phyloP scores from a whole-genome alignment of 2,329 filamentous ascomycete genomes.

The Peltaster fructicola region DNA sequence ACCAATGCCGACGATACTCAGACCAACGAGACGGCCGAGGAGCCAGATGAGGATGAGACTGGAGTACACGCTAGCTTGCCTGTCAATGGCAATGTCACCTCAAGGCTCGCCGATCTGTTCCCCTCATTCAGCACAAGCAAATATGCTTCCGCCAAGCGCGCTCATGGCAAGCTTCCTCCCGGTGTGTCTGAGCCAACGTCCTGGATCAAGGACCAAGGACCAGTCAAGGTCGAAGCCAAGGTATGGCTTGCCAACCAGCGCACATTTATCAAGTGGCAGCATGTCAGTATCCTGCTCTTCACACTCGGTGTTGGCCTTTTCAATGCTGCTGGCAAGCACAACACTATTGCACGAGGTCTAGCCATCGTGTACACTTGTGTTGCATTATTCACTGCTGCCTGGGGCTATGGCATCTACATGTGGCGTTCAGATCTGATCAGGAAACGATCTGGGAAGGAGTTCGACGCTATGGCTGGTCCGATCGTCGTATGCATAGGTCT shows the following conservation, averaged over 20 bases:
- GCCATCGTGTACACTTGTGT: conserved; percentile 72
- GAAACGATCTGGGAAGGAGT: conserved; percentile 74
- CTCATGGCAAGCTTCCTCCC: conserved; percentile 48
- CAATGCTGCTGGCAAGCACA: conserved; percentile 62
- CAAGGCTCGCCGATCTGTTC: conserved; percentile 50
- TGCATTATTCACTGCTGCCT: conserved; percentile 64
- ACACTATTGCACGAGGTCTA: conserved; percentile 57
- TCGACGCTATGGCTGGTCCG: conserved; percentile 77
- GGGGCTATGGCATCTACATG: conserved; percentile 76
- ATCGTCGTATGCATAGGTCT: conserved; percentile 66
- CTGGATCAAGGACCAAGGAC: conserved; percentile 90
- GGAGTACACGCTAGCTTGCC: conserved; percentile 19
- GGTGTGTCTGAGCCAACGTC: conserved; percentile 71
- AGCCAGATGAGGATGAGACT: conserved; percentile 33
- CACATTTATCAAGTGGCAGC: conserved; percentile 97
- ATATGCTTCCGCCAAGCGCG: conserved; percentile 41
- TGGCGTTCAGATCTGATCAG: conserved; percentile 62
- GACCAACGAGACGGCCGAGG: conserved; percentile 22
- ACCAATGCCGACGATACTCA: conserved; percentile 9
- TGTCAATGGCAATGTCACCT: no score
- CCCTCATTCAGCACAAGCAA: conserved; percentile 69
- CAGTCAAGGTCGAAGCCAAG: conserved; percentile 86
- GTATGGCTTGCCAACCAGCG: conserved; percentile 98
- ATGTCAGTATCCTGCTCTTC: conserved; percentile 76
- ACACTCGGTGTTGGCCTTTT: conserved; percentile 70